These are phyloP conservation scores for Populus hybrid DNA, from an alignment of 441 rosid genomes.

Conservation along the genomic window DNA sequence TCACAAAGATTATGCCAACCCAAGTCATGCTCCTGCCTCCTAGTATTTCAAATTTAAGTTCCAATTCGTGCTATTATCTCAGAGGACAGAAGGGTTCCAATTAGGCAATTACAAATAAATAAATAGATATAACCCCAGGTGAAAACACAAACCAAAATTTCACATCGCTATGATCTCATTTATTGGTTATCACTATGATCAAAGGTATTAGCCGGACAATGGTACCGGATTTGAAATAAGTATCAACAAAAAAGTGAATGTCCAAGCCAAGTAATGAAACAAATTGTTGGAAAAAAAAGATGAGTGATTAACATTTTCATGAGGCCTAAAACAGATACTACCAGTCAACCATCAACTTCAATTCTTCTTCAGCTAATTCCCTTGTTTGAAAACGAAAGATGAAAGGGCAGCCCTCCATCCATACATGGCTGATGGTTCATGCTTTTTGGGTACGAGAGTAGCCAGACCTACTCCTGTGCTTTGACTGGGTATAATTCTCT, in stretches of 20 bases:
- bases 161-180: not conserved
- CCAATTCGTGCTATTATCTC: too few species aligned
- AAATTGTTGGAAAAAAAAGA: not conserved
- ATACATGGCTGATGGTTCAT: slow-evolving; percentile 42
- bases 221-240: not conserved
- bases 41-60: too few species aligned
- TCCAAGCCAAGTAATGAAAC: not conserved
- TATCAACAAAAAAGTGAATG: not conserved
- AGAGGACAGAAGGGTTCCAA: too few species aligned
- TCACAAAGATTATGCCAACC: too few species aligned
- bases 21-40: too few species aligned
- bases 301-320: not conserved
- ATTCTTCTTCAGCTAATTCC: slow-evolving; percentile 27
- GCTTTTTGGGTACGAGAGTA: slow-evolving; percentile 51
- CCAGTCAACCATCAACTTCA: slow-evolving; percentile 7
- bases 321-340: slow-evolving; percentile 8
- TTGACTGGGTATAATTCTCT: slow-evolving; percentile 28
- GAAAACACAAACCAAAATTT: not conserved
- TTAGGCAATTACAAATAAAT: too few species aligned
- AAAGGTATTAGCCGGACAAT: not conserved
- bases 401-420: slow-evolving; percentile 73
- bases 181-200: not conserved
- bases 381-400: slow-evolving; percentile 65
- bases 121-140: not conserved
- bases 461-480: slow-evolving; percentile 40